Conservation (phyloP, 192 early-diverging fungal genomes). For the Allomyces arbusculus region DNA sequence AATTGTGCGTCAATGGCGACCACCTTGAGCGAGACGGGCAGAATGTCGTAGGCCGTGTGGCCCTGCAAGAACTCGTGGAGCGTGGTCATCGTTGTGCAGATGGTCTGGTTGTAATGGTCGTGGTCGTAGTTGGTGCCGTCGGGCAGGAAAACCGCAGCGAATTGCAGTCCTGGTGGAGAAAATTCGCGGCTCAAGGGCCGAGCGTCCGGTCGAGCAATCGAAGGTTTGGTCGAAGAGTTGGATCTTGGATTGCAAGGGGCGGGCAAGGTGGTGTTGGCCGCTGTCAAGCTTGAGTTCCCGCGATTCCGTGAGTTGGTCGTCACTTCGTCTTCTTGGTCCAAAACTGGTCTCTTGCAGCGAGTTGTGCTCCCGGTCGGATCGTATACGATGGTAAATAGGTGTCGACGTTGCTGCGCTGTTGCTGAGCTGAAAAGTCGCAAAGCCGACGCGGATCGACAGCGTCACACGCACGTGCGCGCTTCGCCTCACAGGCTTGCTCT, state of each 20-base stretch:
- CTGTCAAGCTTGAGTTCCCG: no score
- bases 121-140: not conserved
- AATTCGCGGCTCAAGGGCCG: not conserved
- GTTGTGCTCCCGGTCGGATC: no score
- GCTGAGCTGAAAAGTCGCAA: no score
- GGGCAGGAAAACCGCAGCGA: not conserved
- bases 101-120: not conserved
- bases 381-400: no score
- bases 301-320: no score
- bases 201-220: not conserved
- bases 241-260: not conserved
- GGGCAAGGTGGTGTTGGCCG: not conserved
- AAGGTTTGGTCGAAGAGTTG: not conserved
- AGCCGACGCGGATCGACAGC: no score
- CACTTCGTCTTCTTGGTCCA: no score
- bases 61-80: constrained; percentile 39
- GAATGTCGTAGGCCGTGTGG: constrained; percentile 74
- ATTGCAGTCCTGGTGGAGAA: not conserved
- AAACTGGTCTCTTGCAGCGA: no score
- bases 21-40: constrained; percentile 71
- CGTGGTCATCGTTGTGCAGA: not conserved
- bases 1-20: constrained; percentile 81
- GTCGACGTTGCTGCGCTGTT: no score
- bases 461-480: no score
- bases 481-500: no score